Percentiles rank a stretch among this genome's conserved stretches.
phyloP scores from a whole-genome alignment of 345 rosid species.

The Arabis hirsuta region DNA sequence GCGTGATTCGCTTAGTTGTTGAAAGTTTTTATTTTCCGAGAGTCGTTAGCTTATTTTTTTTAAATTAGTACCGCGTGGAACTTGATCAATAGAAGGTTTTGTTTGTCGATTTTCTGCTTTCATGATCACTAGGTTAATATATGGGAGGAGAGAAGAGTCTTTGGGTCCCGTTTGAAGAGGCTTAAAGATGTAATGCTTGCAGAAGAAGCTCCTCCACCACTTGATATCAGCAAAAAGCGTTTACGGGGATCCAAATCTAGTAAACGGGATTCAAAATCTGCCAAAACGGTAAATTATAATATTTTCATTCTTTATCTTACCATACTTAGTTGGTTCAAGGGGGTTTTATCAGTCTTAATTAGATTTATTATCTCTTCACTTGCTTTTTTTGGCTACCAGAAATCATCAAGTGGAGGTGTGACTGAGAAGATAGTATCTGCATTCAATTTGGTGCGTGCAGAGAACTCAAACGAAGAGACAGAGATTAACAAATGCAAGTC shows the following conservation, averaged over 20 bases:
- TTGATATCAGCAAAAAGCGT: conserved; percentile 76
- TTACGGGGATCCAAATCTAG: conserved; percentile 67
- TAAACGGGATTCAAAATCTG: conserved; percentile 78
- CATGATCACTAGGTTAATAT: conserved; percentile 59
- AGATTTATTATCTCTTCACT: neutral
- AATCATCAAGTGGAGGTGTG: conserved; percentile 63
- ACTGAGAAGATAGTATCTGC: conserved; percentile 92
- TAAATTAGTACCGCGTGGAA: neutral
- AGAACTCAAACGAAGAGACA: conserved; percentile 65
- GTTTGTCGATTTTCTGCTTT: neutral
- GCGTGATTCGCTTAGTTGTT: neutral
- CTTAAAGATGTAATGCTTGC: conserved; percentile 77
- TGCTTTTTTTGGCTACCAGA: conserved; percentile 48
- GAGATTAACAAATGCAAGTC: conserved; percentile 79
- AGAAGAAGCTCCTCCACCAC: conserved; percentile 65
- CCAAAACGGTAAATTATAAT: conserved; percentile 56
- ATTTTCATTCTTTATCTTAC: neutral
- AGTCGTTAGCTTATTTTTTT: neutral
- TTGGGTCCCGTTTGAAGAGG: conserved; percentile 72
- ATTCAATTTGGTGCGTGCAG: conserved; percentile 62
- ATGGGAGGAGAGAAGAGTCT: conserved; percentile 98
- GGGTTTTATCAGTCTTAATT: neutral
- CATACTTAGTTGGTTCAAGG: neutral
- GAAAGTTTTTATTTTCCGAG: neutral
- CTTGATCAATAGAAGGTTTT: neutral